Evolutionary conservation across 2,329 filamentous ascomycete species (phyloP), one percentile per base, ranked within the genome.

Genomic region (Xylaria sp.): DNA sequence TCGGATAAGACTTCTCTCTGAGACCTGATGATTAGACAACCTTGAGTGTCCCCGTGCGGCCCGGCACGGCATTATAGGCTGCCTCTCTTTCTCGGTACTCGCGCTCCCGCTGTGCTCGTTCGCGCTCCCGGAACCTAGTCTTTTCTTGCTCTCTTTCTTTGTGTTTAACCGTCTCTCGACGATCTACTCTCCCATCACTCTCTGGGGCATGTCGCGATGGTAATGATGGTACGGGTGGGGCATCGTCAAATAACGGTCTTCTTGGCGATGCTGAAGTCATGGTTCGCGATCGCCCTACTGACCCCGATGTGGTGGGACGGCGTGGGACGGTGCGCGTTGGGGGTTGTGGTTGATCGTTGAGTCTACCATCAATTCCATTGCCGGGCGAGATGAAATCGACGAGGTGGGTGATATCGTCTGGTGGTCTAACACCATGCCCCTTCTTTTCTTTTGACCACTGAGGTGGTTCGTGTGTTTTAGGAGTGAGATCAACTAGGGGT

Each of bases 401-500:
- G 6, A 79, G 73, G 37, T 77, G 78, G 25, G 59, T 67, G 50
- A 73, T 69, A n/a, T 77, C 77, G 25, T 78, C 77, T 1, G 78
- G 76, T 3, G 74, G 77, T 35, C 75, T 75, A 13, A 79, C 76
- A 25, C 78, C 78, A 25, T 75, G 78, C 8, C 78, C 78, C 25
- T 58, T 71, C 55, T 72, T 72, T 10, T 75, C 71, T 32, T 73
- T 74, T 21, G 71, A 69, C 77, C 77, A 78, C 44, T 78, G 78
- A 2, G 77, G 75, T 12, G 77, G 69, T 54, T 77, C 76, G n/a
- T 75, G 73, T 54, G 75, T 69, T 2, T 58, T 68, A 2, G 77
- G 72, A 3, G 74, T 73, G 48, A 79, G 53, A 44, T 75, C 74
- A 25, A 79, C 68, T 1, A 79, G 70, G 9, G 78, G 78, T 57